Conservation (phyloP, 306 rosid species). For the Lagenaria siceraria region DNA sequence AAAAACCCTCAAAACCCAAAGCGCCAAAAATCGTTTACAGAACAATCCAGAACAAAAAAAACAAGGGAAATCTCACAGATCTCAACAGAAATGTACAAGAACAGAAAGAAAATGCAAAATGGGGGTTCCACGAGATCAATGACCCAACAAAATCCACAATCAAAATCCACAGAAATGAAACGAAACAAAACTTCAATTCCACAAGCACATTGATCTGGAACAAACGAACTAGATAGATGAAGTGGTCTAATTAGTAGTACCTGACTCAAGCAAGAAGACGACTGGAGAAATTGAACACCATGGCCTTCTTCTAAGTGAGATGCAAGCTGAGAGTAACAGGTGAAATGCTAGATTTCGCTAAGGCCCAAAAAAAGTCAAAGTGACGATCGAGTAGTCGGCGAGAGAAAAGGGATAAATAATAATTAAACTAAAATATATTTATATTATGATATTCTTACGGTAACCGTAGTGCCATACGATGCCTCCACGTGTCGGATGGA, state of each 20-base stretch:
- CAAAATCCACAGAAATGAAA: background rate
- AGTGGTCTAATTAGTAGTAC: background rate
- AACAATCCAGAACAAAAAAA: background rate
- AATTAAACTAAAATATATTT: no score
- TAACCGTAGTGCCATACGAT: slow-evolving; percentile 6
- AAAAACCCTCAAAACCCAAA: slow-evolving; percentile 29
- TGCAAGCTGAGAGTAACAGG: background rate
- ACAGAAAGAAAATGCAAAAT: slow-evolving; percentile 7
- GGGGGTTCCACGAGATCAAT: slow-evolving; percentile 19
- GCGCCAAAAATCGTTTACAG: background rate
- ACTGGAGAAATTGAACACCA: background rate
- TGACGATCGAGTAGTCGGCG: background rate
- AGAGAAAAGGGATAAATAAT: background rate
- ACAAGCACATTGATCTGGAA: background rate
- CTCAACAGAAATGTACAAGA: slow-evolving; percentile 13
- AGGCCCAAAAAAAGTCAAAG: background rate
- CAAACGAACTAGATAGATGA: background rate
- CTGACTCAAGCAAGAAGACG: background rate
- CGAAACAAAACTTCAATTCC: background rate
- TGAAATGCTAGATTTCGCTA: background rate
- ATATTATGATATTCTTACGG: background rate
- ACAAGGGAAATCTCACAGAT: slow-evolving; percentile 5
- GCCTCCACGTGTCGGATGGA: slow-evolving; percentile 14
- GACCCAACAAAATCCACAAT: background rate
- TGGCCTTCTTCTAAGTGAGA: background rate